phyloP scores from a whole-genome alignment of 306 rosid species.

The Quercus alba region DNA sequence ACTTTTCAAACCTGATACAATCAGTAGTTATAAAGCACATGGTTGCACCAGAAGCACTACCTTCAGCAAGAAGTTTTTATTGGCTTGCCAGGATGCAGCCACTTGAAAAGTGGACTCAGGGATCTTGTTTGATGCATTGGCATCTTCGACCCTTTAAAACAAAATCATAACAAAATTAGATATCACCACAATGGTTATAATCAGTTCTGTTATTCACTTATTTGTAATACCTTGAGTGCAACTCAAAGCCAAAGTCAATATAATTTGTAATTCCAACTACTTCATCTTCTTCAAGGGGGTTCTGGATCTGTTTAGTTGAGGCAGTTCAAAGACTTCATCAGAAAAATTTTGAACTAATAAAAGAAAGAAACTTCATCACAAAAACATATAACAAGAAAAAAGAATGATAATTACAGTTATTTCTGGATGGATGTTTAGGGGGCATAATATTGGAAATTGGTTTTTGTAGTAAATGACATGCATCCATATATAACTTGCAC shows the following conservation, averaged over 20 bases:
- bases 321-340: slow-evolving; percentile 21
- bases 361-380: background rate
- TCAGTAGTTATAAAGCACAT: background rate
- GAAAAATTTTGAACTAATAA: background rate
- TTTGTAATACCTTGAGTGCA: slow-evolving; percentile 62
- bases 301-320: slow-evolving; percentile 73
- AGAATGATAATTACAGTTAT: background rate
- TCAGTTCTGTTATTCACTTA: slow-evolving; percentile 17
- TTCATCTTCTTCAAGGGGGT: slow-evolving; percentile 74
- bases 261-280: slow-evolving; percentile 95
- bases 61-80: slow-evolving; percentile 84
- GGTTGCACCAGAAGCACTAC: slow-evolving; percentile 39
- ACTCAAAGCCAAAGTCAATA: slow-evolving; percentile 93
- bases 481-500: background rate
- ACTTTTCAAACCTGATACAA: slow-evolving; percentile 26
- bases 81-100: slow-evolving; percentile 98
- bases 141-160: slow-evolving; percentile 59
- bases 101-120: slow-evolving; percentile 80
- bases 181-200: slow-evolving; percentile 12
- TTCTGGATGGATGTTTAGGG: slow-evolving; percentile 5
- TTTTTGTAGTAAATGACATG: slow-evolving; percentile 3
- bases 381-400: slow-evolving; percentile 5
- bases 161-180: slow-evolving; percentile 22
- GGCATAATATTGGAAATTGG: background rate
- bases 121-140: slow-evolving; percentile 41